A percentile compares a stretch with the other conserved stretches of the same genome.
Conservation (phyloP, 2,329 filamentous ascomycete genomes). For the Diaporthe vaccinii region DNA sequence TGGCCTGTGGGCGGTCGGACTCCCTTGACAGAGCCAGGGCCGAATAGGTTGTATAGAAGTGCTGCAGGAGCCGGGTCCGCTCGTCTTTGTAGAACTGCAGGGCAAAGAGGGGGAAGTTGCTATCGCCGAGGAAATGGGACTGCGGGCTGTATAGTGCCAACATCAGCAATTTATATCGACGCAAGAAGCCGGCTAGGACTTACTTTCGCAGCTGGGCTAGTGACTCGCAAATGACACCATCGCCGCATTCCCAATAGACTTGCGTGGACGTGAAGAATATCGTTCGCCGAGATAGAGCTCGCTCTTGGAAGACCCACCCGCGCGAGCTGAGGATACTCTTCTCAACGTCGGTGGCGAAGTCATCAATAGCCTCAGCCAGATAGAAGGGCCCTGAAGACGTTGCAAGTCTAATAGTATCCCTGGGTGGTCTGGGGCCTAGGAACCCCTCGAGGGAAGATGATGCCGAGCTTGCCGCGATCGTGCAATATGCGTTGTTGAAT, state of each 20-base stretch:
- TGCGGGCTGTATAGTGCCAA: not conserved
- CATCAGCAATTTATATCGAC: not conserved
- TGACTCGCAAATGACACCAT: slow-evolving; percentile 52
- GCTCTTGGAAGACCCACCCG: slow-evolving; percentile 57
- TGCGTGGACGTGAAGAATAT: slow-evolving; percentile 53
- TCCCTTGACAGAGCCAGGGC: not conserved
- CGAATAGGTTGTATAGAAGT: not conserved
- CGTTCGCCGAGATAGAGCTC: slow-evolving; percentile 51
- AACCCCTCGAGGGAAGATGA: slow-evolving; percentile 43
- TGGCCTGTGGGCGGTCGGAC: not conserved
- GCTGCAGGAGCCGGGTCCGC: not conserved
- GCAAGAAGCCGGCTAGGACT: slow-evolving; percentile 25
- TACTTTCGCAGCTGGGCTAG: slow-evolving; percentile 51
- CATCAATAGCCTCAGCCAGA: slow-evolving; percentile 48
- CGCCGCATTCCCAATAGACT: slow-evolving; percentile 56
- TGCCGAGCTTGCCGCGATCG: slow-evolving; percentile 45
- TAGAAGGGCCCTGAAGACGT: slow-evolving; percentile 42
- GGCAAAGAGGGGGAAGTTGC: not conserved
- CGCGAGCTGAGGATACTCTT: slow-evolving; percentile 49
- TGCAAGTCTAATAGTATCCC: slow-evolving; percentile 32
- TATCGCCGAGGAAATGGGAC: not conserved
- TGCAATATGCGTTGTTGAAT: slow-evolving; percentile 47
- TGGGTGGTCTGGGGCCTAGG: slow-evolving; percentile 35
- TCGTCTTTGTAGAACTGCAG: not conserved
- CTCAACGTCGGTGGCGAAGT: slow-evolving; percentile 51